Conservation (phyloP, 306 rosid species). For the Trichosanthes truncata region DNA sequence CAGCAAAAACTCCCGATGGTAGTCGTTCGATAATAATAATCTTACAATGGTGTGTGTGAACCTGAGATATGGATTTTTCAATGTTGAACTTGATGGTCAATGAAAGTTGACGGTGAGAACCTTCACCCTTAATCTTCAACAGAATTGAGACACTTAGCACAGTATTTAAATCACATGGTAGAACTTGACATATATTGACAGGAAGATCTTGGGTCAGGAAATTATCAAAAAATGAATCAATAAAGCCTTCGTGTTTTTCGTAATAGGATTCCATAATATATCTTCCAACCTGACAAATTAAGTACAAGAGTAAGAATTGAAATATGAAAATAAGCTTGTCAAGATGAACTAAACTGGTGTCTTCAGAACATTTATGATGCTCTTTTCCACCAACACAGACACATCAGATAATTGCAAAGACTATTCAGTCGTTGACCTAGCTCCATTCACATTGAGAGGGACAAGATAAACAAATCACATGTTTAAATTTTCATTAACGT, state of each 20-base stretch:
- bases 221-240: constrained; percentile 41
- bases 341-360: neutral
- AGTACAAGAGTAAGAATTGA: neutral
- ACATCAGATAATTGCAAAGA: neutral
- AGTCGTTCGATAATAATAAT: constrained; percentile 60
- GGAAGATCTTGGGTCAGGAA: constrained; percentile 45
- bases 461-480: neutral
- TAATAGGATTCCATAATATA: constrained; percentile 47
- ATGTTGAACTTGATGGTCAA: constrained; percentile 37
- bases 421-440: neutral
- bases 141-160: constrained; percentile 26
- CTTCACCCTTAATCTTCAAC: constrained; percentile 56
- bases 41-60: constrained; percentile 31
- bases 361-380: neutral
- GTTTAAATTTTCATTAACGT: neutral
- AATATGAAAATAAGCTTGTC: neutral
- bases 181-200: constrained; percentile 26
- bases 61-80: constrained; percentile 20
- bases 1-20: constrained; percentile 68
- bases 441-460: neutral
- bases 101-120: constrained; percentile 60
- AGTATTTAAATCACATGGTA: constrained; percentile 24
- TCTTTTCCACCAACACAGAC: neutral
- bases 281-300: constrained; percentile 36
- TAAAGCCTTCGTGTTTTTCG: constrained; percentile 25